phyloP scores from a whole-genome alignment of 306 rosid genomes.

The Rosa rugosa region DNA sequence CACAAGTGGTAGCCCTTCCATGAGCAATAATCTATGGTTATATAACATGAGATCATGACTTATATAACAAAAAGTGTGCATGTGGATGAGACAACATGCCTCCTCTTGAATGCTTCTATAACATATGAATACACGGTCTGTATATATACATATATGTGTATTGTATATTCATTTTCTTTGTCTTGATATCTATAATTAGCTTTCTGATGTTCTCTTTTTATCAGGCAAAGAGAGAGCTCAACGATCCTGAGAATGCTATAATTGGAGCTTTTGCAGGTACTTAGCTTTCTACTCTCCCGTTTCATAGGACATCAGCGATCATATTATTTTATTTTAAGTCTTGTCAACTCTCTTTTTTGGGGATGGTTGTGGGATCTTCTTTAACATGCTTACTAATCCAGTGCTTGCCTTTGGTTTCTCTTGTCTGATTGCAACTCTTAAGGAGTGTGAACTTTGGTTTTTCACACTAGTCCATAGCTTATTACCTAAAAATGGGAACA shows the following conservation, averaged over 20 bases:
- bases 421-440: not conserved
- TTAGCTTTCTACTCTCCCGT: slow-evolving; percentile 1
- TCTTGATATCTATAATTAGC: slow-evolving; percentile 24
- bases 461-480: not conserved
- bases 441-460: not conserved
- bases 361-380: not conserved
- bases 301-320: not conserved
- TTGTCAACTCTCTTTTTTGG: not conserved
- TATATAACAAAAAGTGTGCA: not conserved
- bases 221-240: slow-evolving; percentile 77
- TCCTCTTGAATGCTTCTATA: slow-evolving; percentile 1
- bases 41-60: not conserved
- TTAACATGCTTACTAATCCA: not conserved
- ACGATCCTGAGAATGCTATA: slow-evolving; percentile 87
- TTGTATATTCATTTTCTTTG: slow-evolving; percentile 2
- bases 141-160: not conserved
- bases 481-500: not conserved
- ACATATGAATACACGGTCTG: not conserved
- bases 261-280: slow-evolving; percentile 97
- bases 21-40: not conserved
- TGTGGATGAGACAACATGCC: not conserved
- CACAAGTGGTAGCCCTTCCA: not conserved
- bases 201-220: slow-evolving; percentile 32
- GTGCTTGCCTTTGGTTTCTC: not conserved
- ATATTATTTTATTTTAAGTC: not conserved